Conservation (phyloP, 169 alveolate species). For the Babesia bigemina region DNA sequence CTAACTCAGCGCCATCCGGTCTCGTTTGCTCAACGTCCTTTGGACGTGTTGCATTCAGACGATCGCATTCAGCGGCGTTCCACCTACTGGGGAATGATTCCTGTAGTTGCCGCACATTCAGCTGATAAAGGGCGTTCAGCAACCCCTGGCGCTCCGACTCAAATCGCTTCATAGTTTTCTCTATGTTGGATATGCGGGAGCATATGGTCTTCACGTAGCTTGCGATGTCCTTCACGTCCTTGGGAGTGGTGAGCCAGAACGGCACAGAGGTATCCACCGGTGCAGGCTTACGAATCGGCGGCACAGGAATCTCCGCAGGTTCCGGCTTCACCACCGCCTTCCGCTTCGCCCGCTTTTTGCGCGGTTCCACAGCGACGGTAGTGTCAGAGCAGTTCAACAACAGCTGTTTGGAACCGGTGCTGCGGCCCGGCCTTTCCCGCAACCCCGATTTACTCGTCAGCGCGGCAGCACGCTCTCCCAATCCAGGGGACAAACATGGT, state of each 20-base stretch:
- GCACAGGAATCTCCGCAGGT: background rate
- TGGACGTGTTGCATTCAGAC: background rate
- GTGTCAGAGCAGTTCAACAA: slow-evolving; percentile 12
- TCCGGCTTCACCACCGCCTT: background rate
- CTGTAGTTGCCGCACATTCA: slow-evolving; percentile 12
- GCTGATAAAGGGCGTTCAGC: slow-evolving; percentile 36
- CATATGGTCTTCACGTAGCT: slow-evolving; percentile 44
- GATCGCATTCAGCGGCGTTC: background rate
- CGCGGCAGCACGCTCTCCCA: slow-evolving; percentile 9
- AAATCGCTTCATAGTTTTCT: slow-evolving; percentile 51
- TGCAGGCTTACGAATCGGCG: background rate
- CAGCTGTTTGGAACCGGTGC: slow-evolving; percentile 6
- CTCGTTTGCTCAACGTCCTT: background rate
- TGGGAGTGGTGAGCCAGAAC: slow-evolving; percentile 60
- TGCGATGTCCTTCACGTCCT: slow-evolving; percentile 60
- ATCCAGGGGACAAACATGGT: background rate
- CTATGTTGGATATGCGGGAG: slow-evolving; percentile 50
- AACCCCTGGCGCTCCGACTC: slow-evolving; percentile 62
- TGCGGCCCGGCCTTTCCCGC: background rate
- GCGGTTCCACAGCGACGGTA: background rate
- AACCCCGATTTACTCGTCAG: slow-evolving; percentile 15
- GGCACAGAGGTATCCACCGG: slow-evolving; percentile 22
- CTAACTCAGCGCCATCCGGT: background rate
- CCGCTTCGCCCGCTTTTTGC: background rate
- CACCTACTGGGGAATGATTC: background rate